phyloP scores from a whole-genome alignment of 2,329 filamentous ascomycete genomes.

The Fusarium sp. region DNA sequence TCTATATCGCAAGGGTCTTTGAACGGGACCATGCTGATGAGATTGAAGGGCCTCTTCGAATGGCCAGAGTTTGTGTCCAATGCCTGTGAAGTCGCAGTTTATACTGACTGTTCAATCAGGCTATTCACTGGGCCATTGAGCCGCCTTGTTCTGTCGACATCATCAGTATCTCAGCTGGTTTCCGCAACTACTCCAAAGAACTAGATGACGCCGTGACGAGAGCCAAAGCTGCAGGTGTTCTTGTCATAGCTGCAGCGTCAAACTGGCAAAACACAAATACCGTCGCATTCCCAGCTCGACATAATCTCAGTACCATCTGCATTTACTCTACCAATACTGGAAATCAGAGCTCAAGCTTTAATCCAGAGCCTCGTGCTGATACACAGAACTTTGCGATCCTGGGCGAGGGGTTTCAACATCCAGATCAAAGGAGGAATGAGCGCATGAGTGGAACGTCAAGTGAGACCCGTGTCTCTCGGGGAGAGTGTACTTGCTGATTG shows the following conservation, averaged over 20 bases:
- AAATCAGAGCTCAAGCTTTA: not conserved
- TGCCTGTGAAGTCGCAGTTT: accelerated
- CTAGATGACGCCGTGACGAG: accelerated
- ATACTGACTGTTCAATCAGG: not conserved
- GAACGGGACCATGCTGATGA: accelerated
- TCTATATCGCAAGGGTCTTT: not conserved
- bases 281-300: not conserved
- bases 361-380: accelerated
- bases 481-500: accelerated
- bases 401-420: accelerated
- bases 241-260: accelerated
- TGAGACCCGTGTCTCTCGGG: not conserved
- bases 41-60: accelerated
- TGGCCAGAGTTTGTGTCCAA: not conserved
- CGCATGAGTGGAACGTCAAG: not conserved
- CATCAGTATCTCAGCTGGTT: not conserved
- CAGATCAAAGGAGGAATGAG: not conserved
- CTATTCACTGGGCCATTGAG: not conserved
- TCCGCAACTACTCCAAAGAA: not conserved
- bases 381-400: not conserved
- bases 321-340: not conserved
- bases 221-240: accelerated
- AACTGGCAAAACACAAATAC: not conserved
- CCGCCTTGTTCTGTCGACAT: accelerated
- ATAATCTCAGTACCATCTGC: not conserved